Conservation (phyloP, 1,139 yeast genomes). For the Saccharomycopsis phalli region DNA sequence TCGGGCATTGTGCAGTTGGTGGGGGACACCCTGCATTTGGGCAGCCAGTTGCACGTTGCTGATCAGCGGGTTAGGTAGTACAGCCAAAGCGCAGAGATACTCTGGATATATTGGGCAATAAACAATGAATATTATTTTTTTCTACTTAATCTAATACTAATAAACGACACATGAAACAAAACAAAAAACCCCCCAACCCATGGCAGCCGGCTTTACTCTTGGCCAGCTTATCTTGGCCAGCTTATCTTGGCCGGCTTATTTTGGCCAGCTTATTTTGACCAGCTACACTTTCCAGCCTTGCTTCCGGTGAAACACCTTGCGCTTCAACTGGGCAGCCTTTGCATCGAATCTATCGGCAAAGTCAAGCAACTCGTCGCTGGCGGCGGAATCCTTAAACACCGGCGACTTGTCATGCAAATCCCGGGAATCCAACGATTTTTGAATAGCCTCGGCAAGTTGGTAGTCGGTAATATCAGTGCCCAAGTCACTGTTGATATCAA, state of each 20-base stretch:
- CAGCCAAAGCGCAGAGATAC: too few relatives aligned
- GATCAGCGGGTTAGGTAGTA: conserved; percentile 37
- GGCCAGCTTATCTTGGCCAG: too few relatives aligned
- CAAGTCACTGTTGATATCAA: conserved; percentile 17
- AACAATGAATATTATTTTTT: too few relatives aligned
- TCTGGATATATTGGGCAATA: too few relatives aligned
- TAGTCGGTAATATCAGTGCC: conserved; percentile 19
- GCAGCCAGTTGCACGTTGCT: conserved; percentile 44
- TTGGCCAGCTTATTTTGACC: too few relatives aligned
- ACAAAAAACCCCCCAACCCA: too few relatives aligned
- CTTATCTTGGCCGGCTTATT: too few relatives aligned
- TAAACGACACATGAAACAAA: too few relatives aligned
- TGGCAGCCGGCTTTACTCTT: too few relatives aligned
- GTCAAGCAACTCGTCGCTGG: conserved; percentile 10
- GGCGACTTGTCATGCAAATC: not conserved
- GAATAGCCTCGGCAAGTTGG: conserved; percentile 19
- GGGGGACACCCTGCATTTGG: conserved; percentile 59
- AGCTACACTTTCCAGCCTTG: not conserved
- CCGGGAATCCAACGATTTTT: conserved; percentile 12
- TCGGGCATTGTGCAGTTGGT: conserved; percentile 26
- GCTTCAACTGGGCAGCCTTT: conserved; percentile 1
- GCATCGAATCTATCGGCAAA: conserved; percentile 7
- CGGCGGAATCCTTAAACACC: not conserved
- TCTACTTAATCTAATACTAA: too few relatives aligned
- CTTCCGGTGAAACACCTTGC: not conserved